Conservation (phyloP, 176 grass and related monocot species). For the Themeda triandra region DNA sequence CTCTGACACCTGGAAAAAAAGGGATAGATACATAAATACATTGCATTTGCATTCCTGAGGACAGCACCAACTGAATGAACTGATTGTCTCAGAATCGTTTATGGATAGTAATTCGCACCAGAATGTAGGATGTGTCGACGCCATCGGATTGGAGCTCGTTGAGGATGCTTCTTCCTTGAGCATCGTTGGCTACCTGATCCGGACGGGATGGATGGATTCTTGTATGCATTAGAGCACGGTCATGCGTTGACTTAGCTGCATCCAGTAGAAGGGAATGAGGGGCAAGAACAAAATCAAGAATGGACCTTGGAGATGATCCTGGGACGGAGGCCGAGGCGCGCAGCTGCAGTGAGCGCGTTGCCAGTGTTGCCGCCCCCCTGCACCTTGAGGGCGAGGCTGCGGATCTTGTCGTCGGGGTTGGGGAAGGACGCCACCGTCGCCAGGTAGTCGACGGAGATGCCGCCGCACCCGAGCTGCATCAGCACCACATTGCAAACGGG, state of each 20-base stretch:
- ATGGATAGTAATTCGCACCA: slow-evolving; percentile 36
- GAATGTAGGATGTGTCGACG: slow-evolving; percentile 70
- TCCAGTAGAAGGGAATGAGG: background rate
- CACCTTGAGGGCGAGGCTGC: slow-evolving; percentile 78
- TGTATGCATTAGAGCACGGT: background rate
- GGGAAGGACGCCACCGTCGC: slow-evolving; percentile 85
- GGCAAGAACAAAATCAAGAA: background rate
- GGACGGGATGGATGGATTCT: background rate
- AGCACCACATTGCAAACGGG: background rate
- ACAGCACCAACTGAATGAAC: background rate
- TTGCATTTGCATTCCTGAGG: background rate
- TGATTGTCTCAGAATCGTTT: background rate
- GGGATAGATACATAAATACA: background rate
- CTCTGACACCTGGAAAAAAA: slow-evolving; percentile 64
- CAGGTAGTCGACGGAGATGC: slow-evolving; percentile 70
- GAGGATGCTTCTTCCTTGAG: slow-evolving; percentile 62
- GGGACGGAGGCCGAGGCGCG: slow-evolving; percentile 64
- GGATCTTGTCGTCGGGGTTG: slow-evolving; percentile 92
- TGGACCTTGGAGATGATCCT: slow-evolving; percentile 78
- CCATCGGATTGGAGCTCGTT: slow-evolving; percentile 70
- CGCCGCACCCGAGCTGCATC: slow-evolving; percentile 78
- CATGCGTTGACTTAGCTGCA: slow-evolving; percentile 7
- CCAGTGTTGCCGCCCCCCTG: slow-evolving; percentile 81
- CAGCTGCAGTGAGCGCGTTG: slow-evolving; percentile 81
- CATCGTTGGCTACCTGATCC: slow-evolving; percentile 58